These are phyloP conservation scores for Penicillium alfredii DNA, from an alignment of 495 filamentous ascomycete genomes.

Conservation along the genomic window DNA sequence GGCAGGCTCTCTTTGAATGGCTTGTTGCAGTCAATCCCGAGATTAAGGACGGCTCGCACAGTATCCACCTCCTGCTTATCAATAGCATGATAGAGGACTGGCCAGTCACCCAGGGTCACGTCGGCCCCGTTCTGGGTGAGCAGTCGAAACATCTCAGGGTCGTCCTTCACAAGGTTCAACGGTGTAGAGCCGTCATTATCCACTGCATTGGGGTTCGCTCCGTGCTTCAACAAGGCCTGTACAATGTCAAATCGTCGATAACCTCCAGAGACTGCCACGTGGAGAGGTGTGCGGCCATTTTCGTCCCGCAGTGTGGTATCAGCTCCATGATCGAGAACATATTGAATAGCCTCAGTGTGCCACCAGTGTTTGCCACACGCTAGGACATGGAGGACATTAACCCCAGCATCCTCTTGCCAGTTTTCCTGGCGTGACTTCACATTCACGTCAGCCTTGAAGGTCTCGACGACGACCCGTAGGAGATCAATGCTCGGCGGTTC, in stretches of 20 bases:
- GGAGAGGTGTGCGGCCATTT: constrained; percentile 35
- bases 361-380: constrained; percentile 38
- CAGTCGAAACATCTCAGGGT: constrained; percentile 9
- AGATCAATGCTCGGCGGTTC: constrained; percentile 38
- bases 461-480: constrained; percentile 37
- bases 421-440: constrained; percentile 2
- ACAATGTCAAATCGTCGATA: constrained; percentile 19
- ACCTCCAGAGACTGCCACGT: constrained; percentile 23
- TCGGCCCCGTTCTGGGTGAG: constrained; percentile 15
- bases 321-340: constrained; percentile 36
- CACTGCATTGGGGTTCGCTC: constrained; percentile 33
- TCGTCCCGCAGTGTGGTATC: constrained; percentile 30
- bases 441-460: constrained; percentile 31
- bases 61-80: too few species aligned
- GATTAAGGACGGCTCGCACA: too few species aligned
- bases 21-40: too few species aligned
- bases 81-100: too few species aligned
- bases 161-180: constrained; percentile 12
- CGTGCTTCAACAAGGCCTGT: constrained; percentile 25
- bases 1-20: too few species aligned
- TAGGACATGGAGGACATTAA: constrained; percentile 33
- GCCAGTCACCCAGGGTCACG: too few species aligned
- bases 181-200: constrained; percentile 16
- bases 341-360: constrained; percentile 39
- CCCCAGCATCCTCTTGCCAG: constrained; percentile 11